These are phyloP conservation scores for Trametes elegans DNA, from an alignment of 768 basidiomycete genomes.

Conservation along the genomic window DNA sequence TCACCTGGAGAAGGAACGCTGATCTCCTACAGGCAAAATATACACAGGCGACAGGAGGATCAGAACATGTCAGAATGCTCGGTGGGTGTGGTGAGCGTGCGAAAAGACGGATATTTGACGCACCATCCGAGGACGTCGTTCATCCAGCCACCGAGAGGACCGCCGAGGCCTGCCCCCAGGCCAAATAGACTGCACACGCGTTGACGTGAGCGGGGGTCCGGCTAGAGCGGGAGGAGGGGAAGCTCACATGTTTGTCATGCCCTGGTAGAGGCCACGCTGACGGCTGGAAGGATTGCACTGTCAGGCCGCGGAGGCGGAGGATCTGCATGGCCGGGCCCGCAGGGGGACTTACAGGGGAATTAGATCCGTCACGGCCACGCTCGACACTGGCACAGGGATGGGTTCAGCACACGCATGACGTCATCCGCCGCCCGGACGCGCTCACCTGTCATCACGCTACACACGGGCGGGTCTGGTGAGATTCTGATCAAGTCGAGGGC, in stretches of 20 bases:
- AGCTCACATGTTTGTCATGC: slow-evolving; percentile 81
- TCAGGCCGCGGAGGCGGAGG: neutral
- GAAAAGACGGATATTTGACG: slow-evolving; percentile 28
- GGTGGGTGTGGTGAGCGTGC: neutral
- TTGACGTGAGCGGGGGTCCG: neutral
- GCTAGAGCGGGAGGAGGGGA: neutral
- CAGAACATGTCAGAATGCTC: slow-evolving; percentile 46
- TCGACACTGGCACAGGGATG: slow-evolving; percentile 56
- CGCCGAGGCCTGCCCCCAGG: slow-evolving; percentile 76
- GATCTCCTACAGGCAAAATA: slow-evolving; percentile 53
- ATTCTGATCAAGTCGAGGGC: slow-evolving; percentile 23
- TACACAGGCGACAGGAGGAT: neutral
- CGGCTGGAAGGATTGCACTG: slow-evolving; percentile 47
- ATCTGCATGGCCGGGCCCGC: slow-evolving; percentile 1
- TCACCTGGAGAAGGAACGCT: slow-evolving; percentile 84
- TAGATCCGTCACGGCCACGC: slow-evolving; percentile 82
- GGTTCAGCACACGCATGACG: slow-evolving; percentile 18
- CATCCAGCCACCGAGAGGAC: slow-evolving; percentile 81
- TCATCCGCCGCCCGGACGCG: slow-evolving; percentile 11
- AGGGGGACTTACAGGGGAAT: slow-evolving; percentile 70
- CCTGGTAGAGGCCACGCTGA: slow-evolving; percentile 88
- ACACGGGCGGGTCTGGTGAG: slow-evolving; percentile 17
- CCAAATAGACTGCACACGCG: slow-evolving; percentile 79
- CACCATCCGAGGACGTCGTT: slow-evolving; percentile 87
- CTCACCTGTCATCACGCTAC: slow-evolving; percentile 80